phyloP scores from a whole-genome alignment of 345 rosid genomes.

The Lepidium didymum region DNA sequence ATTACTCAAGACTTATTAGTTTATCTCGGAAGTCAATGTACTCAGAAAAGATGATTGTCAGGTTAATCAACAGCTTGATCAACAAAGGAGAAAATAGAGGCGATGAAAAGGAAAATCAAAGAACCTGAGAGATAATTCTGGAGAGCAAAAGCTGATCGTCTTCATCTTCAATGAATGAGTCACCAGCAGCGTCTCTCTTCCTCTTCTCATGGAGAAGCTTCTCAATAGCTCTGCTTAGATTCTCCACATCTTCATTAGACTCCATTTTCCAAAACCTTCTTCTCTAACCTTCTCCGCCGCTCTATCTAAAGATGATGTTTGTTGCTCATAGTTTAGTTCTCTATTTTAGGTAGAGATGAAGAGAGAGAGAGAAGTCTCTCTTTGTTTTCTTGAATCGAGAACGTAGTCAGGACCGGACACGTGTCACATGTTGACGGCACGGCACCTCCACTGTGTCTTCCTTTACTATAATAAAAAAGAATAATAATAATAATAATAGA shows the following conservation, averaged over 20 bases:
- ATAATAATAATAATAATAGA: too few species aligned
- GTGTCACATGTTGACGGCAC: conserved; percentile 12
- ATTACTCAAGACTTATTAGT: neutral
- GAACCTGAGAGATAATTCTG: conserved; percentile 57
- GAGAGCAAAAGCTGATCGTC: conserved; percentile 50
- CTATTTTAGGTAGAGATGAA: neutral
- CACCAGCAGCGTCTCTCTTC: conserved; percentile 27
- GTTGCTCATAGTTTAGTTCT: neutral
- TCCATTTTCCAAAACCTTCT: conserved; percentile 28
- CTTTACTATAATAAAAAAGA: too few species aligned
- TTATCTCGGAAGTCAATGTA: neutral
- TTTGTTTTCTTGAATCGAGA: neutral
- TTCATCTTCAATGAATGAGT: conserved; percentile 25
- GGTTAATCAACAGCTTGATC: too few species aligned
- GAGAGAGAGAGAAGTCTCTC: too few species aligned
- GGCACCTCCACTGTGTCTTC: neutral
- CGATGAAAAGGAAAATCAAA: neutral
- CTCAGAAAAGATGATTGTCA: conserved; percentile 5
- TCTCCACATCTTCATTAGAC: conserved; percentile 36
- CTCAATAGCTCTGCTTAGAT: conserved; percentile 40
- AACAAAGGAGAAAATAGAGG: neutral
- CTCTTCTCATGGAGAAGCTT: conserved; percentile 39
- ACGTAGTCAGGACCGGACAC: neutral
- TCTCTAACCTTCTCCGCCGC: neutral
- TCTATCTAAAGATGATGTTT: neutral